Evolutionary conservation across 73 alveolate genomes (phyloP).

Genomic region (Tetrahymena borealis): DNA sequence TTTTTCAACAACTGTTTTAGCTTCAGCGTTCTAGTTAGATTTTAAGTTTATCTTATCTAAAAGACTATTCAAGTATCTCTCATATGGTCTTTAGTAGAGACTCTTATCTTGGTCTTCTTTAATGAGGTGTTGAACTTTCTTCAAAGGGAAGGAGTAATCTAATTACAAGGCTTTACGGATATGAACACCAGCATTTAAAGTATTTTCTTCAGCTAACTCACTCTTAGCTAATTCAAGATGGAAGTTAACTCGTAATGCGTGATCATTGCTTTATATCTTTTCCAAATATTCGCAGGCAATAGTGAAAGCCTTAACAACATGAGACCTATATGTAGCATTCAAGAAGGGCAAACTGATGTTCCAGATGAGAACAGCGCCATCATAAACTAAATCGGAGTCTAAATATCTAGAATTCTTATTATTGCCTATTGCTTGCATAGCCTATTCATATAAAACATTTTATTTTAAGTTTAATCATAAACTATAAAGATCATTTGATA

Average conservation of each 20-base stretch:
- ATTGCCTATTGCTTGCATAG: constrained; percentile 70
- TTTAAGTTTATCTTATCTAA: constrained; percentile 59
- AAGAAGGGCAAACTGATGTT: constrained; percentile 93
- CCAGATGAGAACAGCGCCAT: constrained; percentile 93
- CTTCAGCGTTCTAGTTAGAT: constrained; percentile 68
- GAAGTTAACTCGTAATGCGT: constrained; percentile 84
- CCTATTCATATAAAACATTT: neutral
- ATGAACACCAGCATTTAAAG: constrained; percentile 89
- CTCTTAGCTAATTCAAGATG: constrained; percentile 95
- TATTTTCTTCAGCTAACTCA: constrained; percentile 90
- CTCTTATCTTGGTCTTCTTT: constrained; percentile 73
- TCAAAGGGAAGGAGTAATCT: constrained; percentile 83
- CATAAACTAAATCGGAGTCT: constrained; percentile 92
- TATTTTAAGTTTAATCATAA: no score
- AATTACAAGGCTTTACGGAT: constrained; percentile 85
- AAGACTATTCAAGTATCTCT: constrained; percentile 50
- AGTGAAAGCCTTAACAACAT: constrained; percentile 89
- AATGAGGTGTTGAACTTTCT: constrained; percentile 54
- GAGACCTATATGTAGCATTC: constrained; percentile 77
- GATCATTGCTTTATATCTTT: constrained; percentile 81
- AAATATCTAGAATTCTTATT: constrained; percentile 70
- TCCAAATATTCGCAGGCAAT: constrained; percentile 89
- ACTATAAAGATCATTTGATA: no score
- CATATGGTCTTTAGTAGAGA: constrained; percentile 77
- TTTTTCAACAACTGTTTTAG: constrained; percentile 86